Base-by-base conservation (phyloP, 352 stramenopile genomes). In the Pythium periplocum region DNA sequence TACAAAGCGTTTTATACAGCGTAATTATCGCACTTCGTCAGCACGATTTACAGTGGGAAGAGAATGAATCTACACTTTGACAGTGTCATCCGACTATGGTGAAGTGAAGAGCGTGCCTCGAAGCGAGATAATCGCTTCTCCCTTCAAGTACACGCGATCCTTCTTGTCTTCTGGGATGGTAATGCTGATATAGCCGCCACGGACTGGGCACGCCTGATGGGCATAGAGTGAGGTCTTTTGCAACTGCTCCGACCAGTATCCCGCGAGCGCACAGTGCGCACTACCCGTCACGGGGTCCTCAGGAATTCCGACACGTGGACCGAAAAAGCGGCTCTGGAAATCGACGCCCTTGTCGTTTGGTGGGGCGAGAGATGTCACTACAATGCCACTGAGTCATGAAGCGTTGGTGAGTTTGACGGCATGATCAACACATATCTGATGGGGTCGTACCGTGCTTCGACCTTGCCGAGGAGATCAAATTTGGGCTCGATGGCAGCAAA, bases 281-380 rank as follows among this genome's bases (percentile, higher is more conserved):
- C 83, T 96, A 5, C 95, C 95, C 4, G 88, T 98, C 2, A 98
- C 93, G 0, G 92, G 93, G 62, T 98, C 95, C 69, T 98, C 95
- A 51, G 92, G 72, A 7, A 98, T 73, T 10, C 89, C 90, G 26
- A 85, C 64, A 43, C 83, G 83, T 7, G 93, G 92, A 9, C 51
- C 91, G 69, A 98, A 98, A 66, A 96, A 97, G 35, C 75, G 73
- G 46, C 75, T 86, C 55, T 75, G 62, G 38, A 86, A 85, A 38
- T 89, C 69, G 7, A 73, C 58, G 0, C 48, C 51, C 9, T 46
- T 49, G 33, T 39, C 26, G 31, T 68, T 68, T 9, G 61, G 53
- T 3, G 30, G 35, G 8, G 33, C 50, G 30, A 72, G 53, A 1
- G 60, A 48, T 3, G 72, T 82, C 35, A 82, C 63, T 30, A 71